Conservation (phyloP, 2,329 filamentous ascomycete genomes). For the Elsinoe perseae region DNA sequence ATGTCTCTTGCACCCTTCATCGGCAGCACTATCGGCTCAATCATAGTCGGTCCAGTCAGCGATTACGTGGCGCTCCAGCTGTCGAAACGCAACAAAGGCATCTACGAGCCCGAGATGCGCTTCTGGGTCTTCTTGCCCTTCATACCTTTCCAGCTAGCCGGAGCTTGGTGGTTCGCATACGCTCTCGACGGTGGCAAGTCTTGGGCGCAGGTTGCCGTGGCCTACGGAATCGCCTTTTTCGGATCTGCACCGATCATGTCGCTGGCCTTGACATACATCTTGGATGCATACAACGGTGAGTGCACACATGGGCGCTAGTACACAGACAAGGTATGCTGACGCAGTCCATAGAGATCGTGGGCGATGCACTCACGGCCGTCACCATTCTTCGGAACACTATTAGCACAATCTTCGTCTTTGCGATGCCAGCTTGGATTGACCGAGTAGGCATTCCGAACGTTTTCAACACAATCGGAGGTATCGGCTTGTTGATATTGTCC, state of each 20-base stretch:
- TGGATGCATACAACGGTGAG: slow-evolving; percentile 34
- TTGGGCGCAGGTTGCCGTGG: slow-evolving; percentile 31
- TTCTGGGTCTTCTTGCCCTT: slow-evolving; percentile 30
- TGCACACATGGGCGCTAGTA: not conserved
- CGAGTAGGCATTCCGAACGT: slow-evolving; percentile 35
- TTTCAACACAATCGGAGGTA: slow-evolving; percentile 34
- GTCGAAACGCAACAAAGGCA: slow-evolving; percentile 28
- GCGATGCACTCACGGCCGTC: slow-evolving; percentile 40
- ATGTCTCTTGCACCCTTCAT: slow-evolving; percentile 45
- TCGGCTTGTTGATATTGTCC: slow-evolving; percentile 29
- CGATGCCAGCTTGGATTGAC: slow-evolving; percentile 36
- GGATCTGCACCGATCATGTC: slow-evolving; percentile 29
- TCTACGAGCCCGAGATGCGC: slow-evolving; percentile 31
- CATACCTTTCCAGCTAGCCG: slow-evolving; percentile 27
- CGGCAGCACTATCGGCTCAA: slow-evolving; percentile 41
- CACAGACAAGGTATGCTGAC: slow-evolving; percentile 15
- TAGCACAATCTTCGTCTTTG: slow-evolving; percentile 41
- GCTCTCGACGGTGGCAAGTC: slow-evolving; percentile 22
- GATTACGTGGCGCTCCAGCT: slow-evolving; percentile 35
- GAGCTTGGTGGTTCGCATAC: slow-evolving; percentile 35
- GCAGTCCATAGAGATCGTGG: slow-evolving; percentile 35
- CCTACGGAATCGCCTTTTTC: slow-evolving; percentile 34
- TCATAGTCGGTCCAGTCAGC: slow-evolving; percentile 41
- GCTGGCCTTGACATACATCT: slow-evolving; percentile 35
- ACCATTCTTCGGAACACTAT: slow-evolving; percentile 41